phyloP scores from a whole-genome alignment of 2,329 filamentous ascomycete species.

The Xylaria polymorpha region DNA sequence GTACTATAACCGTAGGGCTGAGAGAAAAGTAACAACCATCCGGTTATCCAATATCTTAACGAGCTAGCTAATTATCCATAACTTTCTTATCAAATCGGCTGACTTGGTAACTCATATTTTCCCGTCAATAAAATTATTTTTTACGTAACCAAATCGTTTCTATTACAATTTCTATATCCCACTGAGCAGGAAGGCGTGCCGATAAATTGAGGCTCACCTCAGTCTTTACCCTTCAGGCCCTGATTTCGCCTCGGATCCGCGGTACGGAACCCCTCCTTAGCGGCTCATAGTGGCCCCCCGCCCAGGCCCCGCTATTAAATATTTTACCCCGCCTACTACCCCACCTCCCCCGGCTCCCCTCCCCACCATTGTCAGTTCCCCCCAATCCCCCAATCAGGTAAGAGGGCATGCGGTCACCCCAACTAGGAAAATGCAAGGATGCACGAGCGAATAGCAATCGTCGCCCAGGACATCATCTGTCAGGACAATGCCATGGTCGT shows the following conservation, averaged over 20 bases:
- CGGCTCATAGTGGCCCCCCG: background rate
- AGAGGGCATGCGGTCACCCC: conserved; percentile 8
- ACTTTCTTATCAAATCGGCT: background rate
- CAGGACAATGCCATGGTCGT: no score
- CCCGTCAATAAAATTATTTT: background rate
- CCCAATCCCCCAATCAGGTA: background rate
- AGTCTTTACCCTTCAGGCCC: no score
- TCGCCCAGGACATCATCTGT: background rate
- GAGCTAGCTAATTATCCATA: no score
- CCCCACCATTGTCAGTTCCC: background rate
- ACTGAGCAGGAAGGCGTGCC: background rate
- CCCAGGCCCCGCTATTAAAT: background rate
- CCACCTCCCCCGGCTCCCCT: background rate
- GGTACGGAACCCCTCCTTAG: conserved; percentile 4
- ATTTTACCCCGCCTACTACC: background rate
- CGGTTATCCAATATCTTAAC: no score
- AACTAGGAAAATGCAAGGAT: conserved; percentile 35
- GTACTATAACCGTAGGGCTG: no score
- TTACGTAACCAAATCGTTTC: background rate
- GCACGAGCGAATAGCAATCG: conserved; percentile 16
- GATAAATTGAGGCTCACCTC: background rate
- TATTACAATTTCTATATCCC: background rate
- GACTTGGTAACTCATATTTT: background rate
- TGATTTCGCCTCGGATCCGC: background rate
- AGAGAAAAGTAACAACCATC: no score